Base-by-base conservation (phyloP, 1,139 yeast species). In the Nakaseomyces kungkrabaensis region DNA sequence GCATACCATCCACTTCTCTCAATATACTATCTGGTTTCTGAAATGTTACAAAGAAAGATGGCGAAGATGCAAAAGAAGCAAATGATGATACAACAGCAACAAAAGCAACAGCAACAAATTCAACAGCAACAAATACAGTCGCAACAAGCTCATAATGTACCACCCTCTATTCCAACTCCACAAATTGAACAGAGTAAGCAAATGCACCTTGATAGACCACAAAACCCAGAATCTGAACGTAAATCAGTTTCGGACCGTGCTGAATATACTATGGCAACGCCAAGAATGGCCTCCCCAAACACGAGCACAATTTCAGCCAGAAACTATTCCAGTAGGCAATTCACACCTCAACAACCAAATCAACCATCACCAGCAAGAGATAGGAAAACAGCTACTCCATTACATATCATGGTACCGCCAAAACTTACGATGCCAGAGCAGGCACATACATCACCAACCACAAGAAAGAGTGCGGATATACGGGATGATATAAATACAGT, bases 1-100 rank as follows among this genome's bases (percentile, higher is more conserved):
- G 95, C 94, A 0, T 92, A 78, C 67, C 96, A 89, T 67, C 97
- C 98, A 0, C 72, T 90, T 56, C 70, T 92, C 10, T 87, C 96
- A 2, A 83, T 92, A 37, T 94, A 94, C 66, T 85, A 78, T 63
- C 74, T 94, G 59, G 96, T 90, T 25, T 81, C 79, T 50, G 99
- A 92, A 68, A 84, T 84, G 89, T 64, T 74, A 54, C 80, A 78
- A 59, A 77, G 95, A 52, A 78, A 85, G 73, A 71, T 73, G 71
- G 76, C 84, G 26, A 78, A 84, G 49, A 46, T 62, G 38, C 66
- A 60, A 50, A 63, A 60, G 51, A 62, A 54, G 54, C 62, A 59
- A 44, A 41, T 47, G 22, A 26, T 48, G 22, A 29, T 31, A 48
- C 59, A 49, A 34, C 62, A 56, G 32, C 52, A 47, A 46, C 57